Percentiles rank a stretch among this genome's conserved stretches.
These are phyloP conservation scores for Fusarium compactum DNA, from an alignment of 2,329 filamentous ascomycete species.

Conservation along the genomic window DNA sequence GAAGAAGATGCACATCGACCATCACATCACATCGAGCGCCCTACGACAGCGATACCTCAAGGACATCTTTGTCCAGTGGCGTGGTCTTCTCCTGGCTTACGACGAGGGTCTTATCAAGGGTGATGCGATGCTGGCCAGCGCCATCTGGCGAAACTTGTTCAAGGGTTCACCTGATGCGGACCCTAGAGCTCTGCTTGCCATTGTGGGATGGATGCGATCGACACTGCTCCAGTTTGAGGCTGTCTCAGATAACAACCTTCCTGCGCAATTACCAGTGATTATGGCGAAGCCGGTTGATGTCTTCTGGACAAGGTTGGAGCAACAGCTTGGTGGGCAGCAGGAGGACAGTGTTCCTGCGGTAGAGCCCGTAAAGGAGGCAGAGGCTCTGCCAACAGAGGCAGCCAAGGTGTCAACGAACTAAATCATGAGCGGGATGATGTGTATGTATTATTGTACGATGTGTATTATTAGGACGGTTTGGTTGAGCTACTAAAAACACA, in stretches of 20 bases:
- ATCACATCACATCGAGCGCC: conserved; percentile 72
- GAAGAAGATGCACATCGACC: conserved; percentile 83
- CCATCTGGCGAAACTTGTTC: conserved; percentile 94
- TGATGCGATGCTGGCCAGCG: conserved; percentile 81
- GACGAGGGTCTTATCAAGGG: conserved; percentile 84
- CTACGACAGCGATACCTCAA: conserved; percentile 78
- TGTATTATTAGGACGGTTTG: conserved; percentile 8
- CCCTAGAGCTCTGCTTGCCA: conserved; percentile 62
- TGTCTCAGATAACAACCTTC: conserved; percentile 59
- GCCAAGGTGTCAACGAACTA: conserved; percentile 43
- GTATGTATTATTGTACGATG: conserved; percentile 41
- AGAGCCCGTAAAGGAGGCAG: conserved; percentile 38
- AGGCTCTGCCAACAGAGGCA: conserved; percentile 16
- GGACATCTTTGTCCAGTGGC: conserved; percentile 94
- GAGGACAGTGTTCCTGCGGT: conserved; percentile 29
- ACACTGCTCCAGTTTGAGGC: conserved; percentile 62
- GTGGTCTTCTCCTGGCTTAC: conserved; percentile 85
- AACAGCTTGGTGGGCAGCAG: conserved; percentile 54
- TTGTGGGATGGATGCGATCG: conserved; percentile 68
- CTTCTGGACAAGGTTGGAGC: conserved; percentile 60
- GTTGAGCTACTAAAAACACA: background rate
- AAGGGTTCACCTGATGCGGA: conserved; percentile 72
- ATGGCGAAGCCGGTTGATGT: conserved; percentile 54
- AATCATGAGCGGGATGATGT: conserved; percentile 10
- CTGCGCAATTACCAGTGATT: conserved; percentile 50